Evolutionary conservation across 2,329 filamentous ascomycete genomes (phyloP).

Genomic region (Cordyceps farinosa): DNA sequence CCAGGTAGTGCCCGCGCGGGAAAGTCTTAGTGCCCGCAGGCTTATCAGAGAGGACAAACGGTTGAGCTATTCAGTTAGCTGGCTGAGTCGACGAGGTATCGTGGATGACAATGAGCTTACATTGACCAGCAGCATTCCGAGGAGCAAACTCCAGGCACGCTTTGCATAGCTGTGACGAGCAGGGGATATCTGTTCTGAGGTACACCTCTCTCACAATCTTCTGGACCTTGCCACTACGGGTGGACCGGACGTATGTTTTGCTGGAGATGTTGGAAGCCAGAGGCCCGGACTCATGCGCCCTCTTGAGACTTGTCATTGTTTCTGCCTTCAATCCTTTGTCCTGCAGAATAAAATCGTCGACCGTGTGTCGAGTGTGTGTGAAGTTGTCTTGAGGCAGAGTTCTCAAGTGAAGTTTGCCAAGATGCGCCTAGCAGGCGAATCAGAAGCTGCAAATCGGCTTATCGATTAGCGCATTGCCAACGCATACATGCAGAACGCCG

Average conservation of each 20-base stretch:
- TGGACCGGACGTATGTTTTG: conserved; percentile 94
- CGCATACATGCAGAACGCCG: conserved; percentile 5
- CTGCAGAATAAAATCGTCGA: neutral
- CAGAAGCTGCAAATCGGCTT: conserved; percentile 29
- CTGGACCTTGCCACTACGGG: conserved; percentile 93
- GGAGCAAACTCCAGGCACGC: conserved; percentile 72
- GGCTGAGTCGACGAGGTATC: conserved; percentile 16
- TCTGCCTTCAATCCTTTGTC: neutral
- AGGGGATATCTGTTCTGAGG: conserved; percentile 92
- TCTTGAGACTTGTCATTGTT: conserved; percentile 63
- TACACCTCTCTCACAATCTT: conserved; percentile 98
- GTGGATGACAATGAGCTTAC: conserved; percentile 43
- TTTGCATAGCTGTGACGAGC: conserved; percentile 85
- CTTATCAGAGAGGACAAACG: conserved; percentile 84
- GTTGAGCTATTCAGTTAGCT: conserved; percentile 52
- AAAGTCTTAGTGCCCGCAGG: conserved; percentile 81
- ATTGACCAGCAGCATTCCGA: conserved; percentile 71
- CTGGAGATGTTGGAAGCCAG: conserved; percentile 75
- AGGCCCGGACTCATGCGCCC: conserved; percentile 50
- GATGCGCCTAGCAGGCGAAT: conserved; percentile 22
- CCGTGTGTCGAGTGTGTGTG: neutral
- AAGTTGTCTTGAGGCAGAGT: conserved; percentile 1
- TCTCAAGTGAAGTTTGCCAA: conserved; percentile 12
- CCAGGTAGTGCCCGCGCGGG: conserved; percentile 84
- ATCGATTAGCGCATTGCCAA: conserved; percentile 21